Percentiles rank a stretch among this genome's conserved stretches.
phyloP scores from a whole-genome alignment of 805 yeast genomes.

The Pichia manshurica region DNA sequence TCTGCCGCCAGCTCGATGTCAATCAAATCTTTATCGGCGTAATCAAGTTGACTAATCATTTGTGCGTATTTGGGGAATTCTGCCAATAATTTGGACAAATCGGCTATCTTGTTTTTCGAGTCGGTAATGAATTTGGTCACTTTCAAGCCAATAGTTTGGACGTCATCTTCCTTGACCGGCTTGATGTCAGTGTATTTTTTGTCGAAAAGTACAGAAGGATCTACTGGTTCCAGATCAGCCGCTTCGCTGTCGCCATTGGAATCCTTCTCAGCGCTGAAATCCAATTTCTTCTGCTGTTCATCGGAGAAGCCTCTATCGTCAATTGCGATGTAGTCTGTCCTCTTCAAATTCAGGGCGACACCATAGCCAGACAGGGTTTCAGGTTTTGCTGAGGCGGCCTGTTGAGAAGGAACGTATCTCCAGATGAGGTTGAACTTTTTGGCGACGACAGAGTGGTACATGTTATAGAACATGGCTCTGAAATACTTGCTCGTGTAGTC shows the following conservation, averaged over 20 bases:
- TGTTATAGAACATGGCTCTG: constrained; percentile 48
- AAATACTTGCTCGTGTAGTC: constrained; percentile 48
- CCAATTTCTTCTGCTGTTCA: constrained; percentile 26
- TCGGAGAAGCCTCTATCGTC: constrained; percentile 48
- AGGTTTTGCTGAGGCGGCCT: neutral
- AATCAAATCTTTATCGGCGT: constrained; percentile 11
- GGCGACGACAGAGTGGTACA: constrained; percentile 50
- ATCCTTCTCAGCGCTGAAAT: constrained; percentile 13
- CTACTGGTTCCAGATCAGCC: neutral
- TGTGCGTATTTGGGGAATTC: constrained; percentile 54
- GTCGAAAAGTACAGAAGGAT: neutral
- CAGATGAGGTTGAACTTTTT: constrained; percentile 71
- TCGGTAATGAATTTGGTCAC: constrained; percentile 36
- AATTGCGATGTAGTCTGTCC: constrained; percentile 60
- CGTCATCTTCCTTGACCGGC: constrained; percentile 28
- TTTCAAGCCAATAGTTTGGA: constrained; percentile 36
- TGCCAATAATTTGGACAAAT: constrained; percentile 36
- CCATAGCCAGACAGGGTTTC: constrained; percentile 54
- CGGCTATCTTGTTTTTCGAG: constrained; percentile 30
- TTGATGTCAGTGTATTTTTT: constrained; percentile 27
- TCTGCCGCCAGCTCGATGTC: constrained; percentile 2
- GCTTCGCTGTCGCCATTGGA: neutral
- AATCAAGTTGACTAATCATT: constrained; percentile 27
- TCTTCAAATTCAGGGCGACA: constrained; percentile 54
- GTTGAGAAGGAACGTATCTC: constrained; percentile 52